A percentile compares a stretch with the other conserved stretches of the same genome.
Conservation (phyloP, 2,329 filamentous ascomycete species). For the Neonectria sp. region DNA sequence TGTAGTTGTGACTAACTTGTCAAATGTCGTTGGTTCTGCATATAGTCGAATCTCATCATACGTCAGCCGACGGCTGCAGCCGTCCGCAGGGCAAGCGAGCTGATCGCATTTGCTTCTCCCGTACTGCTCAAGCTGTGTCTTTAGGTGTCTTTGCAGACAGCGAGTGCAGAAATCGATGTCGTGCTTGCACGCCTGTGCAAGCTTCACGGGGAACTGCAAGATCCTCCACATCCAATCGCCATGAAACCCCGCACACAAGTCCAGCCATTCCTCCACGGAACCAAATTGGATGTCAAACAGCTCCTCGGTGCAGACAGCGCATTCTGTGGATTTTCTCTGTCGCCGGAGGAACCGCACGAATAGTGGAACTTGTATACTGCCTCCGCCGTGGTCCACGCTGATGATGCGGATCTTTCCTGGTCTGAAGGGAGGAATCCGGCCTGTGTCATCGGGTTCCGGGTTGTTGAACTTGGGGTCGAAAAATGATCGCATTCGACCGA, state of each 20-base stretch:
- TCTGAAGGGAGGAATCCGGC: slow-evolving; percentile 6
- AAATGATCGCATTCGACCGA: slow-evolving; percentile 5
- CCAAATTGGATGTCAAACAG: slow-evolving; percentile 22
- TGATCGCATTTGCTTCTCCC: slow-evolving; percentile 25
- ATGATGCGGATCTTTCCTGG: slow-evolving; percentile 8
- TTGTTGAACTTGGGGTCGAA: slow-evolving; percentile 14
- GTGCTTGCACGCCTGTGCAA: slow-evolving; percentile 18
- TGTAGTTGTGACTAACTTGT: background rate
- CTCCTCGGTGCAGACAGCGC: slow-evolving; percentile 21
- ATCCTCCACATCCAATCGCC: slow-evolving; percentile 35
- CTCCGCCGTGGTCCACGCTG: slow-evolving; percentile 14
- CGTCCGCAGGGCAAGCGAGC: slow-evolving; percentile 13
- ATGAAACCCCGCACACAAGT: slow-evolving; percentile 12
- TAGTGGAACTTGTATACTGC: background rate
- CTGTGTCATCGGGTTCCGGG: slow-evolving; percentile 2
- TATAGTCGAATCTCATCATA: slow-evolving; percentile 26
- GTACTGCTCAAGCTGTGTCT: slow-evolving; percentile 20
- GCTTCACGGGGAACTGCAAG: slow-evolving; percentile 22
- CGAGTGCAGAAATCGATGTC: slow-evolving; percentile 24
- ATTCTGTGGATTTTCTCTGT: slow-evolving; percentile 7
- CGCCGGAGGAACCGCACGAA: slow-evolving; percentile 16
- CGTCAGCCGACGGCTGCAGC: slow-evolving; percentile 13
- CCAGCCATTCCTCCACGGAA: slow-evolving; percentile 18
- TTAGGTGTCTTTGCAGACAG: slow-evolving; percentile 17
- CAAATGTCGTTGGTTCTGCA: slow-evolving; percentile 20